These are phyloP conservation scores for Puccinia triticina DNA, from an alignment of 1,284 basidiomycete genomes.

Conservation along the genomic window DNA sequence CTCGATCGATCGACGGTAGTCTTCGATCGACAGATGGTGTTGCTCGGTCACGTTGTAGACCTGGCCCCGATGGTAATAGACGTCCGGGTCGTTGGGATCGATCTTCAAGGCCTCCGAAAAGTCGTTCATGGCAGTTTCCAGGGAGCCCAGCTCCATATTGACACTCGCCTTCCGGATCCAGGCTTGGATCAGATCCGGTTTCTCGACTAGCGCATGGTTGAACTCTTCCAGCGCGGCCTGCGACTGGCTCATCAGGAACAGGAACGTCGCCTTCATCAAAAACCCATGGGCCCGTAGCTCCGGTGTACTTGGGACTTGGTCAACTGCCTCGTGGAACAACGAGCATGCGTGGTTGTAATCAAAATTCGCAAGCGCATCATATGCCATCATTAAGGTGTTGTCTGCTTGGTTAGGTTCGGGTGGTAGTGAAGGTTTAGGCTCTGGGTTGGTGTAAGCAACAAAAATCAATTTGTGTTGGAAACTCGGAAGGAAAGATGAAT, in stretches of 20 bases:
- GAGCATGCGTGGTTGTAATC: slow-evolving; percentile 82
- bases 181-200: slow-evolving; percentile 80
- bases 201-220: slow-evolving; percentile 73
- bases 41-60: slow-evolving; percentile 96
- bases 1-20: slow-evolving; percentile 85
- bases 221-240: slow-evolving; percentile 83
- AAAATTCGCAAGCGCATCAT: slow-evolving; percentile 81
- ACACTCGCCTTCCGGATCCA: slow-evolving; percentile 97
- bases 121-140: slow-evolving; percentile 77
- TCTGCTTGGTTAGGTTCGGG: slow-evolving; percentile 77
- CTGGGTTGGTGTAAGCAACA: slow-evolving; percentile 60
- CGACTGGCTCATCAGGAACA: slow-evolving; percentile 64
- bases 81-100: slow-evolving; percentile 85
- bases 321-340: slow-evolving; percentile 81
- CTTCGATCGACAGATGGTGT: slow-evolving; percentile 79
- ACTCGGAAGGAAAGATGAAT: neutral
- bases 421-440: slow-evolving; percentile 74
- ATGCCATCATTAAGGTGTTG: slow-evolving; percentile 76
- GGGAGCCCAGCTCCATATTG: slow-evolving; percentile 84
- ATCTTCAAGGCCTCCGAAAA: slow-evolving; percentile 87
- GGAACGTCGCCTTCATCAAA: slow-evolving; percentile 89
- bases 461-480: neutral
- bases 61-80: slow-evolving; percentile 99
- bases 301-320: slow-evolving; percentile 74
- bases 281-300: slow-evolving; percentile 80